phyloP scores from a whole-genome alignment of 1,284 basidiomycete genomes.

The Fomitopsis palustris region DNA sequence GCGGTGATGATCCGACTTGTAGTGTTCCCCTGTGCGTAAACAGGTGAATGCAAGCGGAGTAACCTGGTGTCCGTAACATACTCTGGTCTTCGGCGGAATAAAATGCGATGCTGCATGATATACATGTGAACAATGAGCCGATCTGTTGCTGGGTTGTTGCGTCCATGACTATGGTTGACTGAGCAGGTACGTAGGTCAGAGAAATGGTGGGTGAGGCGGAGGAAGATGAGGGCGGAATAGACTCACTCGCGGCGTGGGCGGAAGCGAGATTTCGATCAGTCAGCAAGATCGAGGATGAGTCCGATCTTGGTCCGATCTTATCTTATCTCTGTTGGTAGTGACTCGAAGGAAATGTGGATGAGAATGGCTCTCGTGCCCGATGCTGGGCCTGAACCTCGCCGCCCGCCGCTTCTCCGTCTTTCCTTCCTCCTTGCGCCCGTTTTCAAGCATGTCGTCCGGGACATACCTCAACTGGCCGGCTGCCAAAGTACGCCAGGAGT shows the following conservation, averaged over 20 bases:
- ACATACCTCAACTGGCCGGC: slow-evolving; percentile 1
- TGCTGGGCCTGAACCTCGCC: background rate
- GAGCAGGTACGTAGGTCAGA: no score
- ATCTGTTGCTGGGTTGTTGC: background rate
- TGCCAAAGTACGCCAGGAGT: slow-evolving; percentile 66
- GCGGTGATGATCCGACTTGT: slow-evolving; percentile 92
- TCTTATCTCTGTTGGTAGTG: background rate
- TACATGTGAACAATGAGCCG: slow-evolving; percentile 72
- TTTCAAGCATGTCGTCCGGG: background rate
- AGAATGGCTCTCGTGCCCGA: background rate
- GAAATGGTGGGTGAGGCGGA: background rate
- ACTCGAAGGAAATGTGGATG: background rate
- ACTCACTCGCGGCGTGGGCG: background rate
- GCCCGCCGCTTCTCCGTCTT: background rate
- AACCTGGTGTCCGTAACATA: slow-evolving; percentile 32
- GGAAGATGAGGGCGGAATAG: background rate
- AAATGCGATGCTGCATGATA: slow-evolving; percentile 93
- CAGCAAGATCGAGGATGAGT: background rate
- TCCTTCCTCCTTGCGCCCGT: background rate
- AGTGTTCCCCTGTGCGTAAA: slow-evolving; percentile 67
- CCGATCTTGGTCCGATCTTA: background rate
- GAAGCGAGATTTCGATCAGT: slow-evolving; percentile 1
- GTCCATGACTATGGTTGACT: background rate
- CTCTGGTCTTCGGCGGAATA: slow-evolving; percentile 82
- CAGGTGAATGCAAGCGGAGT: background rate